Base-by-base conservation (phyloP, 2,329 filamentous ascomycete species). In the Ophiostoma australiae region DNA sequence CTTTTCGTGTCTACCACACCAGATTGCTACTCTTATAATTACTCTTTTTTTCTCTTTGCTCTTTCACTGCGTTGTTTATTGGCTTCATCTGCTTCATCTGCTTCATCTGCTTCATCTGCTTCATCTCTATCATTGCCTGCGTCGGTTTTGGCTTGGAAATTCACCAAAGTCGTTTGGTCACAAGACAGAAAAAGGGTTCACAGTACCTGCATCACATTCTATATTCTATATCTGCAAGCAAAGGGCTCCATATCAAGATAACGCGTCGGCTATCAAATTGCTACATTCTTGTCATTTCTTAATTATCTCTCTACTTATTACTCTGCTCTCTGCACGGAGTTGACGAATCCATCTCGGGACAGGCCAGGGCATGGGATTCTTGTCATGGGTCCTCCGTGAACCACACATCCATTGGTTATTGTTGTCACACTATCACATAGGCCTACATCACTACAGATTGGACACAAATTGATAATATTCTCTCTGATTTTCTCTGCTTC, bases 191-290 rank as follows among this genome's bases (percentile, higher is more conserved):
- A 65, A 66, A 39, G 63, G 63, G 61, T 35, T 23, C 33, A 66
- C 63, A 66, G 63, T 39, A 66, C 63, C 63, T 66, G 35, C 33
- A 66, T 39, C 63, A 66, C 35, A n/a, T 65, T 65, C n/a, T 37
- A 58, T 27, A n/a, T 65, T 66, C 10, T 37, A 48, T n/a, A 58
- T 11, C n/a, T 27, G 11, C n/a, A 58, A 10, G 23, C n/a, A 58
- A 58, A 27, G 23, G 44, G 23, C 23, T 58, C 52, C 52, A 58
- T 27, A 58, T 27, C 20, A 48, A 27, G 52, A 27, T 23, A 58
- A 31, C 27, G 3, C 3, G 52, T 27, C 52, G 52, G n/a, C 23
- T 31, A 58, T 58, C 52, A 58, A 58, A 58, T 58, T 48, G 33
- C 33, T 41, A 48, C 55, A 17, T 58, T 61, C 52, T 41, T 35